Evolutionary conservation across 768 basidiomycete species (phyloP).

Genomic region (Boletales sp.): DNA sequence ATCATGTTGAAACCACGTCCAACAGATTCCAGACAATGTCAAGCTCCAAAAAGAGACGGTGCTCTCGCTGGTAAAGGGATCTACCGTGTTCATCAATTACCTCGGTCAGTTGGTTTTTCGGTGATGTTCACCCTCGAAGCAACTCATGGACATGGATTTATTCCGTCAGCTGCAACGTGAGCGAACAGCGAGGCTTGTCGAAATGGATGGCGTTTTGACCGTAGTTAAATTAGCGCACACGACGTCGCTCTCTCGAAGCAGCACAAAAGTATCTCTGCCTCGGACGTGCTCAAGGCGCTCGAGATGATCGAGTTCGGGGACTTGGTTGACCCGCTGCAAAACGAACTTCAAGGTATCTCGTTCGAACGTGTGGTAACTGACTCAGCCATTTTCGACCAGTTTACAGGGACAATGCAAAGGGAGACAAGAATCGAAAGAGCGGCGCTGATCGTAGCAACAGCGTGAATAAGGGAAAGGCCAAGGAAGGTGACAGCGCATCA

Average conservation of each 20-base stretch:
- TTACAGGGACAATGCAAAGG: conserved; percentile 62
- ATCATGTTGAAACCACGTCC: not conserved
- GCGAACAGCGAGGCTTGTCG: conserved; percentile 6
- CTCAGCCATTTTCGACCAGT: conserved; percentile 36
- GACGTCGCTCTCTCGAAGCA: conserved; percentile 82
- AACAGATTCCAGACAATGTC: conserved; percentile 75
- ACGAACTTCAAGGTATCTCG: conserved; percentile 57
- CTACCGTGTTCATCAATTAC: conserved; percentile 95
- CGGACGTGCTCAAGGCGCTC: conserved; percentile 85
- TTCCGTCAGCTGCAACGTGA: conserved; percentile 43
- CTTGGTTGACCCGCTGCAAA: conserved; percentile 57
- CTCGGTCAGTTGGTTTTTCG: conserved; percentile 51
- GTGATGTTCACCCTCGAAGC: not conserved
- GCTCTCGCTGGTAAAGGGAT: conserved; percentile 78
- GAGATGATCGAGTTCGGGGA: conserved; percentile 77
- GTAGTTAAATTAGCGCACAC: conserved; percentile 57
- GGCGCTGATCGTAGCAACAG: conserved; percentile 23
- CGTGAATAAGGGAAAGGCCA: conserved; percentile 28
- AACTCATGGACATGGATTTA: not conserved
- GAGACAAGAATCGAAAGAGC: conserved; percentile 47
- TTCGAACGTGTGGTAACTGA: not conserved
- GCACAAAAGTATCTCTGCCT: conserved; percentile 85
- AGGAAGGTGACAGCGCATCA: conserved; percentile 31
- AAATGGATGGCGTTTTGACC: conserved; percentile 6
- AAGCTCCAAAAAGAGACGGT: conserved; percentile 92